A percentile compares a stretch with the other conserved stretches of the same genome.
Conservation (phyloP, 2,329 filamentous ascomycete genomes). For the Pestalotiopsis sp. region DNA sequence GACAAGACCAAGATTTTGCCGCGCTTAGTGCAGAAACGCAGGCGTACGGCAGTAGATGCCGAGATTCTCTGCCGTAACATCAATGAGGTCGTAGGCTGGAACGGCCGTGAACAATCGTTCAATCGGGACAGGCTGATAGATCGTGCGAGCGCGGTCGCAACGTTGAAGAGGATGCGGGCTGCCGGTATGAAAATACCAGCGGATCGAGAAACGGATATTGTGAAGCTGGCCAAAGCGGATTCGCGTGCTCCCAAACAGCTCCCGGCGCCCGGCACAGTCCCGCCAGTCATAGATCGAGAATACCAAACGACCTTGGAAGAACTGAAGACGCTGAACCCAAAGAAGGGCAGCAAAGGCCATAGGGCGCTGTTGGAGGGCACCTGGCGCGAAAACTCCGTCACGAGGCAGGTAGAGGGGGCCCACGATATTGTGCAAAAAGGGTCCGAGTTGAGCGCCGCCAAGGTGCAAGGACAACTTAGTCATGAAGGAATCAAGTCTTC, state of each 20-base stretch:
- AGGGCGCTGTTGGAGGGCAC: slow-evolving; percentile 7
- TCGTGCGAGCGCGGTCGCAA: slow-evolving; percentile 41
- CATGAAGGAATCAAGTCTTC: slow-evolving; percentile 28
- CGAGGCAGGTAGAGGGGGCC: slow-evolving; percentile 17
- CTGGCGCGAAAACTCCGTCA: slow-evolving; percentile 24
- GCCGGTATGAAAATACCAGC: slow-evolving; percentile 44
- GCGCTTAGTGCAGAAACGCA: slow-evolving; percentile 55
- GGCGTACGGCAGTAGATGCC: slow-evolving; percentile 58
- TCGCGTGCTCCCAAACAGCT: slow-evolving; percentile 33
- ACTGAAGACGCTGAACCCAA: slow-evolving; percentile 12
- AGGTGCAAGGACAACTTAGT: slow-evolving; percentile 17
- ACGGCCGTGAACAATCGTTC: slow-evolving; percentile 29
- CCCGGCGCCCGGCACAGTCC: slow-evolving; percentile 14
- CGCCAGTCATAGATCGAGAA: slow-evolving; percentile 17
- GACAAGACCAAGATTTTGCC: slow-evolving; percentile 66
- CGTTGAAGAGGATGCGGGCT: slow-evolving; percentile 49
- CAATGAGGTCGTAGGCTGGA: slow-evolving; percentile 56
- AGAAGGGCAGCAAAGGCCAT: background rate
- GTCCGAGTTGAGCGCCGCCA: slow-evolving; percentile 16
- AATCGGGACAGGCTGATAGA: slow-evolving; percentile 52
- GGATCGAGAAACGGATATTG: slow-evolving; percentile 41
- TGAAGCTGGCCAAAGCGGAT: slow-evolving; percentile 41
- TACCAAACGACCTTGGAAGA: slow-evolving; percentile 34
- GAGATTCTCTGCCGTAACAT: slow-evolving; percentile 64
- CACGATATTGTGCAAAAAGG: slow-evolving; percentile 7